phyloP scores from a whole-genome alignment of 179 eudicot species.

The Heliamphora pulchella region DNA sequence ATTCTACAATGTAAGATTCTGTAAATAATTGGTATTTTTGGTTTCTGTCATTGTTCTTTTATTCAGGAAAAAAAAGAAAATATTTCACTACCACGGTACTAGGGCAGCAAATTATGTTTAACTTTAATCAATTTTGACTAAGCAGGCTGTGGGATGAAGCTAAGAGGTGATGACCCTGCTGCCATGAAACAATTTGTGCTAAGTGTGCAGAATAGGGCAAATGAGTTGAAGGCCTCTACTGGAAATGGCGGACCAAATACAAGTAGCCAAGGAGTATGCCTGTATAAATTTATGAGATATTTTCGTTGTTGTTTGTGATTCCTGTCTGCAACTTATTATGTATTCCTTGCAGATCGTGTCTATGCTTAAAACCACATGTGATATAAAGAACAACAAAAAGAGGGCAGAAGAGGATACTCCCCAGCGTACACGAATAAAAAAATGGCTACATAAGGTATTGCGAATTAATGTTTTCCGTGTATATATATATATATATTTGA shows the following conservation, averaged over 20 bases:
- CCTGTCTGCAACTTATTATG: conserved; percentile 10
- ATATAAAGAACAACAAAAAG: conserved; percentile 90
- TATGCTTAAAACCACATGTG: conserved; percentile 87
- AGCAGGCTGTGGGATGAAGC: conserved; percentile 87
- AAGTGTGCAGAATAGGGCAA: conserved; percentile 66
- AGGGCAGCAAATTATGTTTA: not conserved
- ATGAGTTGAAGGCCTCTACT: conserved; percentile 57
- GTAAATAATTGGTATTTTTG: conserved; percentile 5
- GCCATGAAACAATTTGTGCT: conserved; percentile 78
- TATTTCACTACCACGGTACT: not conserved
- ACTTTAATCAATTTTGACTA: not conserved
- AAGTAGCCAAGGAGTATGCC: conserved; percentile 60
- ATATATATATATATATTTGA: not conserved
- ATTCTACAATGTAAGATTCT: conserved; percentile 59
- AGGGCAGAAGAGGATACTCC: conserved; percentile 66
- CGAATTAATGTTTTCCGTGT: not conserved
- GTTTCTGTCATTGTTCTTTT: not conserved
- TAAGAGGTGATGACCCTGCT: conserved; percentile 80
- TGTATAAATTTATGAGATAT: conserved; percentile 7
- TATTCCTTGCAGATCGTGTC: conserved; percentile 68
- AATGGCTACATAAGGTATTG: conserved; percentile 91
- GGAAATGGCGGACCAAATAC: conserved; percentile 33
- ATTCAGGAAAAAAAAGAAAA: not conserved
- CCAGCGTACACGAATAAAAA: conserved; percentile 77
- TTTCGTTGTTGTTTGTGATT: conserved; percentile 12